Base-by-base conservation (phyloP, 352 stramenopile genomes). In the Phytophthora sansomeana region DNA sequence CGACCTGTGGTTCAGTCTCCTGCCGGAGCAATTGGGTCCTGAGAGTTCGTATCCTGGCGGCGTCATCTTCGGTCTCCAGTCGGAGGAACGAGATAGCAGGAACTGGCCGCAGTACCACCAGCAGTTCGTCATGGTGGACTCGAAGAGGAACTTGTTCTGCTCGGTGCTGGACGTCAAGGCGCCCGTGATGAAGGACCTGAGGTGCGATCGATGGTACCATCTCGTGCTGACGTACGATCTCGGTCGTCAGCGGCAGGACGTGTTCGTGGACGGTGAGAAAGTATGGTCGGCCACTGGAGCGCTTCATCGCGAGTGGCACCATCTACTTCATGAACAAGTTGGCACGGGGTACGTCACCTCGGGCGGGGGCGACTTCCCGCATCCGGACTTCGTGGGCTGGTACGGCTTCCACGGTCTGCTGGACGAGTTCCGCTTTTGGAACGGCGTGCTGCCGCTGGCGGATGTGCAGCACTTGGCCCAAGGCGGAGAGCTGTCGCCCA, bases 401-500 rank as follows among this genome's bases (percentile, higher is more conserved):
- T 85, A 85, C 49, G 76, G 65, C 7, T 82, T 87, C 43, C 63
- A 80, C 28, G 78, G 76, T 3, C 29, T 69, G 17, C 58, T 85
- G 19, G 62, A 82, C 32, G 74, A 83, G 42, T 70, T 77, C 36
- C 57, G 63, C 1, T 63, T 73, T 35, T 73, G 56, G 28, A 36
- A 26, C 19, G 48, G 47, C 1, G 58, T 58, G 32, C 32, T 74
- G 29, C 29, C 46, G 6, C 19, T 35, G 16, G 17, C 51, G 1
- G 58, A 68, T 9, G 47, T 68, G 1, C 29, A 47, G n/a, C 39
- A 74, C 35, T 46, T 70, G 3, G 54, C 67, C 38, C 36, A 6
- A 11, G 54, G 49, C 3, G 32, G 48, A 8, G 54, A 63, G 6
- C 42, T 69, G 35, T 55, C 62, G 1, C 38, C 21, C 1, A 70